Conservation (phyloP, 345 rosid genomes). For the thale cress (Arabidopsis thaliana) region DNA sequence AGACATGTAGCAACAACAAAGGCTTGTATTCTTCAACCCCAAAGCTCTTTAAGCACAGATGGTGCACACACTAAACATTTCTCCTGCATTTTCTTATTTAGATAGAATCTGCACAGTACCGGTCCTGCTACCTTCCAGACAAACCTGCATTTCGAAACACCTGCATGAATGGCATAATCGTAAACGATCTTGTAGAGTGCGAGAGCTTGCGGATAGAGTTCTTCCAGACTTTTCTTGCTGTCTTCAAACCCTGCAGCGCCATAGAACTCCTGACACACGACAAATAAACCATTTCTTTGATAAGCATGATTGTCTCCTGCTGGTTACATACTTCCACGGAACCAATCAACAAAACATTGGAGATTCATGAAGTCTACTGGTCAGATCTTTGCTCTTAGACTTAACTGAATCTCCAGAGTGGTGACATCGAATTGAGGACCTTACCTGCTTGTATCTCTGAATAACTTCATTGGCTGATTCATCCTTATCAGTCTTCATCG, state of each 20-base stretch:
- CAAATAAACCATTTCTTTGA: not conserved
- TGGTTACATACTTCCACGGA: not conserved
- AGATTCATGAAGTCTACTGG: not conserved
- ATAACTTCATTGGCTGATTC: conserved; percentile 47
- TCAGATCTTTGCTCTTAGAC: not conserved
- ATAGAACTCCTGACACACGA: conserved; percentile 52
- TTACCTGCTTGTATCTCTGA: conserved; percentile 64
- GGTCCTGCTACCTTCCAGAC: conserved; percentile 84
- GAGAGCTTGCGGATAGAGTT: conserved; percentile 55
- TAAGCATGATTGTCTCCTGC: too few species aligned
- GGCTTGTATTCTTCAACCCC: conserved; percentile 30
- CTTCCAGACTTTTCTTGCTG: conserved; percentile 50
- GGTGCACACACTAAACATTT: conserved; percentile 39
- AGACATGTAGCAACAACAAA: too few species aligned
- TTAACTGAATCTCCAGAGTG: not conserved
- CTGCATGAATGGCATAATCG: conserved; percentile 44
- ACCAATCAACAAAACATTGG: not conserved
- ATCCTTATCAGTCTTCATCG: conserved; percentile 19
- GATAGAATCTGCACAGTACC: conserved; percentile 54
- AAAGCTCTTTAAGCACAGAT: conserved; percentile 54
- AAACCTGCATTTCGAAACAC: conserved; percentile 46
- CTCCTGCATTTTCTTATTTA: conserved; percentile 20
- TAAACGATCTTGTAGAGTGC: conserved; percentile 62
- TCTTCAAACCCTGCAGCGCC: conserved; percentile 55
- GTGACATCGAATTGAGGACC: not conserved